Conservation (phyloP, 2,329 filamentous ascomycete genomes). For the Fusarium neocosmosporiellum region DNA sequence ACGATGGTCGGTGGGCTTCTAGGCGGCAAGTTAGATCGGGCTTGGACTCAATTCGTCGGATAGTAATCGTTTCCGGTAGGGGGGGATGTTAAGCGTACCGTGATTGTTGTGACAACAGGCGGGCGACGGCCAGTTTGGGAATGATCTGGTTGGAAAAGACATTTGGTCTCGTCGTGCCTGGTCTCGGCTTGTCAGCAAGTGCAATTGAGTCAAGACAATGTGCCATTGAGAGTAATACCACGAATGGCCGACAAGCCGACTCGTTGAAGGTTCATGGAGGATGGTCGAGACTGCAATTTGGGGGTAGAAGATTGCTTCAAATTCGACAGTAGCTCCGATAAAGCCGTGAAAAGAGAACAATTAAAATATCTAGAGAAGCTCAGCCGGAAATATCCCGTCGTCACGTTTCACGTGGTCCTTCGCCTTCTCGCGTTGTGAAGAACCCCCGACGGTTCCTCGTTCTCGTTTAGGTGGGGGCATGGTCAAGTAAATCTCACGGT, state of each 20-base stretch:
- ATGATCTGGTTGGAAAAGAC: not conserved
- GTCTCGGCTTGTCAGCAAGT: not conserved
- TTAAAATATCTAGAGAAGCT: not conserved
- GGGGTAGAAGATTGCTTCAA: not conserved
- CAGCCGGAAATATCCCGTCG: too few relatives aligned
- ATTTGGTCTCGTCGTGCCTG: not conserved
- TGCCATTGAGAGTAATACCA: not conserved
- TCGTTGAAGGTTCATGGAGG: slow-evolving; percentile 1
- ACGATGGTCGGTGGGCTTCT: not conserved
- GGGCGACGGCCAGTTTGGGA: not conserved
- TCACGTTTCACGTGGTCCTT: not conserved
- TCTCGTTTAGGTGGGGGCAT: not conserved
- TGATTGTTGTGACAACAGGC: slow-evolving; percentile 15
- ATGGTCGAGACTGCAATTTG: not conserved
- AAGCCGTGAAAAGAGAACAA: not conserved
- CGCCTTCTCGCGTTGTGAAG: not conserved
- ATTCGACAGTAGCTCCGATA: not conserved
- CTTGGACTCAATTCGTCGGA: not conserved
- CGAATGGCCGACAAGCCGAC: not conserved
- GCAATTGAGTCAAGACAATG: not conserved
- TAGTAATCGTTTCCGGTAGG: not conserved
- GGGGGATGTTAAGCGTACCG: not conserved
- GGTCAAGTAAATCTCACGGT: not conserved
- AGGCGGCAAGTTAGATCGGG: not conserved
- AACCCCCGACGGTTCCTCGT: not conserved